Base-by-base conservation (phyloP, 306 rosid genomes). In the Nissolia schottii region DNA sequence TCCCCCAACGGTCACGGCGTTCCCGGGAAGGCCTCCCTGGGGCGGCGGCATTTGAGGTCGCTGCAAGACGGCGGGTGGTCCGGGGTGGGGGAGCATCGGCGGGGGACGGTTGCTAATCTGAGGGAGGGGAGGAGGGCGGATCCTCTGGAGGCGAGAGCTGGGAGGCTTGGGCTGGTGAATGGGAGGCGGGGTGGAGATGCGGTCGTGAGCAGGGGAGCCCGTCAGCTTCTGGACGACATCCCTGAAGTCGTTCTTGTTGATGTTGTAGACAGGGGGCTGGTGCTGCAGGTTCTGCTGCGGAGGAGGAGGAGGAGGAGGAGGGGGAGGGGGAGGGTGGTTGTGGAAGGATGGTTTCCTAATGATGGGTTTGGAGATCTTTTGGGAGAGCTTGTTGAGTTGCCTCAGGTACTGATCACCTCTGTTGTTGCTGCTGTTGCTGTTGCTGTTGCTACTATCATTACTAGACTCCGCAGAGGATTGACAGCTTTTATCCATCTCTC, bases 191-290 rank as follows among this genome's bases (percentile, higher is more conserved):
- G 84, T 80, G 3, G 87, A 71, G 74, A 89, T 88, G 16, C 97
- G 94, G 43, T 89, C 96, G 22, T 91, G 96, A 1, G 96, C 96
- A 27, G 99, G 99, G 2, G 99, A 92, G 4, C 99, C 97, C 1
- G 97, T 95, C 27, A 95, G 96, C 83, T 88, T 95, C 85, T 95
- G 99, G 22, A 95, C 99, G 3, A 91, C 96, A 13, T 95, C 97
- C 12, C 99, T 75, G 86, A 95, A 95, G 37, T 95, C 99, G 38
- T 82, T 95, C 80, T 95, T 95, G 92, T 89, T 95, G 79, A 95
- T 95, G 79, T 95, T 95, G 78, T 95, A 95, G 5, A 95, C 97
- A 2, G 99, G 99, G 7, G 99, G 97, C 71, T 94, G 97, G 37
- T 94, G 92, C 71, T 89, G 97, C 38, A 83, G 84, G 2, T 75